Percentiles rank a stretch among this genome's conserved stretches.
Conservation (phyloP, 2,329 filamentous ascomycete species). For the Colletotrichum navitas region DNA sequence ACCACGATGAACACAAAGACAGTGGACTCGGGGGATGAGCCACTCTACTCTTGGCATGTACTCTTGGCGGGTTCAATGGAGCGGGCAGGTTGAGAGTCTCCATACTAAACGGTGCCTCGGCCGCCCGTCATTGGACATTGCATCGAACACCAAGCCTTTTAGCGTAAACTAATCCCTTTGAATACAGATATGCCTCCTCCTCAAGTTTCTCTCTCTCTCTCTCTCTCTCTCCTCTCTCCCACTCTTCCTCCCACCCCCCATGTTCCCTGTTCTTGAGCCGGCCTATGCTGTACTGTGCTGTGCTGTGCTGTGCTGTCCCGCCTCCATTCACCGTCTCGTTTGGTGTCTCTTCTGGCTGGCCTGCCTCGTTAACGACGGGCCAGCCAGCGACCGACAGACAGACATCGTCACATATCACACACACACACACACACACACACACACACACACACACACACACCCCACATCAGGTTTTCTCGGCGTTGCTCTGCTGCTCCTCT, state of each 20-base stretch:
- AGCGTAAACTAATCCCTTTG: not conserved
- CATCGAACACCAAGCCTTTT: not conserved
- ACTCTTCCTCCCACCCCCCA: no score
- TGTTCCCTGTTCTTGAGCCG: conserved; percentile 1
- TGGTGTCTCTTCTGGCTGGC: not conserved
- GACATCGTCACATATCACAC: not conserved
- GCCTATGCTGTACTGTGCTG: not conserved
- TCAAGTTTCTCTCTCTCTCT: no score
- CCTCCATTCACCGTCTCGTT: not conserved
- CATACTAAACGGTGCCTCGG: not conserved
- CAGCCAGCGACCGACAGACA: not conserved
- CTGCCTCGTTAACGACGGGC: no score
- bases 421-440: no score
- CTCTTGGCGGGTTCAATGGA: conserved; percentile 7
- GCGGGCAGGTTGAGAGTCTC: conserved; percentile 1
- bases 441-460: not conserved
- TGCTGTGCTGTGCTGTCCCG: no score
- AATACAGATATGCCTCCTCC: not conserved
- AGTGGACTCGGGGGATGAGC: not conserved
- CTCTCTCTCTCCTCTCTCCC: no score
- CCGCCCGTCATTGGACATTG: not conserved
- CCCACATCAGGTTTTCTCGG: conserved; percentile 3
- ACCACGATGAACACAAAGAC: not conserved
- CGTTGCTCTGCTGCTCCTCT: not conserved
- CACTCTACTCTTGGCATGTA: conserved; percentile 1